Conservation (phyloP, 768 basidiomycete species). For the Mycena galopus region DNA sequence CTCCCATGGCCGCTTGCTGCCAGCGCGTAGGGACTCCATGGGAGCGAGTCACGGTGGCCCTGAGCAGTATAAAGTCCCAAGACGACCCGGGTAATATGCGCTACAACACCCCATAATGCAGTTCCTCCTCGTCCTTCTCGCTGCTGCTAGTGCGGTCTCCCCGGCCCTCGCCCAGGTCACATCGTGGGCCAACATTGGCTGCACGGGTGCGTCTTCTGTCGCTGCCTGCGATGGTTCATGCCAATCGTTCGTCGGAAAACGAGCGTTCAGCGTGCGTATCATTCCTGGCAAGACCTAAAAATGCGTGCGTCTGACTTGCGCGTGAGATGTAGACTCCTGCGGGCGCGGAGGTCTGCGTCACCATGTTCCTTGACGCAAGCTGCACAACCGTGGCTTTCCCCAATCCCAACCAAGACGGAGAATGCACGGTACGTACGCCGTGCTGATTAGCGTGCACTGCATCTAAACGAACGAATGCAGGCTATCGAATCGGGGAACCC, state of each 20-base stretch:
- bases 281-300: background rate
- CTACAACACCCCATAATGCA: conserved; percentile 11
- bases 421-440: conserved; percentile 8
- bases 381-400: background rate
- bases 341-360: conserved; percentile 5
- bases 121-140: background rate
- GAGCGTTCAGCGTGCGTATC: conserved; percentile 5
- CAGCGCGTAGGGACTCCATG: too few relatives aligned
- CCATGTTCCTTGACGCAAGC: background rate
- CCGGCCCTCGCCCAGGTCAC: conserved; percentile 11
- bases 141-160: background rate
- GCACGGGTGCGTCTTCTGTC: conserved; percentile 2
- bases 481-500: conserved; percentile 14
- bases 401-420: conserved; percentile 5
- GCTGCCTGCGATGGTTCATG: conserved; percentile 4
- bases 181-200: background rate
- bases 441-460: too few relatives aligned
- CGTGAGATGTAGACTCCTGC: background rate
- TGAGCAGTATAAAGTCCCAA: too few relatives aligned
- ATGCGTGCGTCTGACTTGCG: background rate
- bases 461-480: background rate
- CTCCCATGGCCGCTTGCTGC: too few relatives aligned
- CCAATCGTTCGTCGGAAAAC: conserved; percentile 12
- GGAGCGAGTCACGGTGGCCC: too few relatives aligned
- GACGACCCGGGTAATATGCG: too few relatives aligned